These are phyloP conservation scores for Apiotrichum gracile DNA, from an alignment of 1,284 basidiomycete genomes.

Conservation along the genomic window DNA sequence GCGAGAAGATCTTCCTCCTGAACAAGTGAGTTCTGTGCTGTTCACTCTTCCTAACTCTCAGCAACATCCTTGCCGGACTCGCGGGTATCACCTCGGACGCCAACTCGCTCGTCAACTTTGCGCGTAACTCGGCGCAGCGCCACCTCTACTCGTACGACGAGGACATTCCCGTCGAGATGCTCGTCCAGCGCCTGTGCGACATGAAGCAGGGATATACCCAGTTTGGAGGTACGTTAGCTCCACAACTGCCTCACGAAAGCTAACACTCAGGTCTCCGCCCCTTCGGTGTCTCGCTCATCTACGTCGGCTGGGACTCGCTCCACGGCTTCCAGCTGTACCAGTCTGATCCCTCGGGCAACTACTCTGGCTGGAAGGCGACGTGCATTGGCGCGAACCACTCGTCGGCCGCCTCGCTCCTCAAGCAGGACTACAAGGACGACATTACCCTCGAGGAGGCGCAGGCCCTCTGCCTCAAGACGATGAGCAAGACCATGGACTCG, in stretches of 20 bases:
- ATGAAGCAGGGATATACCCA: slow-evolving; percentile 99
- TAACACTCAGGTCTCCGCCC: slow-evolving; percentile 72
- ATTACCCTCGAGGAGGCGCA: slow-evolving; percentile 87
- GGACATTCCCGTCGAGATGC: slow-evolving; percentile 94
- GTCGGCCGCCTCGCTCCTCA: slow-evolving; percentile 58
- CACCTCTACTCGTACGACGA: slow-evolving; percentile 90
- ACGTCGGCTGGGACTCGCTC: slow-evolving; percentile 93
- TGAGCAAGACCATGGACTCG: slow-evolving; percentile 99
- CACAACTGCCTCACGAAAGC: background rate
- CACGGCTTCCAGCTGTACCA: slow-evolving; percentile 97
- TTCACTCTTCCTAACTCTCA: slow-evolving; percentile 37
- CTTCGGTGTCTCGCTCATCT: slow-evolving; percentile 93
- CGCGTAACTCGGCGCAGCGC: slow-evolving; percentile 80
- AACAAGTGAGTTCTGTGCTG: slow-evolving; percentile 56
- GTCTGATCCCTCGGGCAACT: slow-evolving; percentile 97
- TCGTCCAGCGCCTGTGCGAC: slow-evolving; percentile 89
- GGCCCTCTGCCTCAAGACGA: slow-evolving; percentile 80
- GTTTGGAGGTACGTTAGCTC: slow-evolving; percentile 66
- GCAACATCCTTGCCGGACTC: slow-evolving; percentile 91
- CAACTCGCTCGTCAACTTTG: slow-evolving; percentile 94
- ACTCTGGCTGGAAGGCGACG: slow-evolving; percentile 98
- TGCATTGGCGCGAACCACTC: slow-evolving; percentile 97
- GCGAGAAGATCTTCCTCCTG: slow-evolving; percentile 94
- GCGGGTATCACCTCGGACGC: slow-evolving; percentile 96
- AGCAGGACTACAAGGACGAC: slow-evolving; percentile 98